A percentile compares a stretch with the other conserved stretches of the same genome.
Conservation (phyloP, 306 rosid genomes). For the Vicia villosa region DNA sequence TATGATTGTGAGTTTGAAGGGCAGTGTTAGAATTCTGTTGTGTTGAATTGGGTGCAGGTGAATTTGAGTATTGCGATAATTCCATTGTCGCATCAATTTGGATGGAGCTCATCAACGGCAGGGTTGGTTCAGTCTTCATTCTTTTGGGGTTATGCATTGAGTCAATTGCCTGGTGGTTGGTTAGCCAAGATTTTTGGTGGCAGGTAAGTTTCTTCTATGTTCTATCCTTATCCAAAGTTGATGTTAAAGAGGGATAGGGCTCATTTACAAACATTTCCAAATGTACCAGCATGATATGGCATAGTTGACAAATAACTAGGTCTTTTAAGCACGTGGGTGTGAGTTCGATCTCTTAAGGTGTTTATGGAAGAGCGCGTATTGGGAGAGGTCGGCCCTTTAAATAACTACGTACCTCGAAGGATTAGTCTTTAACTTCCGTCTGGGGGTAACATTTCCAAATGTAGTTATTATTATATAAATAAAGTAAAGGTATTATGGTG, state of each 20-base stretch:
- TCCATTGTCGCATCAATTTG: slow-evolving; percentile 95
- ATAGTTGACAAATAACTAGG: not conserved
- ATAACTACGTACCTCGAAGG: no score
- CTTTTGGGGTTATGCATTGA: slow-evolving; percentile 98
- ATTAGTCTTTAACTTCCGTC: no score
- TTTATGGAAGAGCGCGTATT: no score
- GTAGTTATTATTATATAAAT: not conserved
- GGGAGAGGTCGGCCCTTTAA: not conserved
- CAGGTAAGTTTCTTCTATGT: slow-evolving; percentile 59
- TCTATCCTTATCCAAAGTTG: not conserved
- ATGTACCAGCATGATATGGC: not conserved
- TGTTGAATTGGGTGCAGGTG: slow-evolving; percentile 62
- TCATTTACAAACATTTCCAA: slow-evolving; percentile 10
- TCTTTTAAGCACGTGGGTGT: not conserved
- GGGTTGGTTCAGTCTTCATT: slow-evolving; percentile 98
- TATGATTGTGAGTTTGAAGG: not conserved
- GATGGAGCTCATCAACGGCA: slow-evolving; percentile 89
- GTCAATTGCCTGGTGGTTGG: slow-evolving; percentile 99
- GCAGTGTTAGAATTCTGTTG: not conserved
- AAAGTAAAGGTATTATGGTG: not conserved
- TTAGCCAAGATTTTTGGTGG: slow-evolving; percentile 94
- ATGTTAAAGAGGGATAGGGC: not conserved
- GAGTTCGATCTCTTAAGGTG: no score
- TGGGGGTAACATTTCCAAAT: not conserved
- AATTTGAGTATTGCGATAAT: slow-evolving; percentile 94